A percentile compares a stretch with the other conserved stretches of the same genome.
Evolutionary conservation across 2,329 filamentous ascomycete species (phyloP).

Genomic region (Aspergillus caelatus): DNA sequence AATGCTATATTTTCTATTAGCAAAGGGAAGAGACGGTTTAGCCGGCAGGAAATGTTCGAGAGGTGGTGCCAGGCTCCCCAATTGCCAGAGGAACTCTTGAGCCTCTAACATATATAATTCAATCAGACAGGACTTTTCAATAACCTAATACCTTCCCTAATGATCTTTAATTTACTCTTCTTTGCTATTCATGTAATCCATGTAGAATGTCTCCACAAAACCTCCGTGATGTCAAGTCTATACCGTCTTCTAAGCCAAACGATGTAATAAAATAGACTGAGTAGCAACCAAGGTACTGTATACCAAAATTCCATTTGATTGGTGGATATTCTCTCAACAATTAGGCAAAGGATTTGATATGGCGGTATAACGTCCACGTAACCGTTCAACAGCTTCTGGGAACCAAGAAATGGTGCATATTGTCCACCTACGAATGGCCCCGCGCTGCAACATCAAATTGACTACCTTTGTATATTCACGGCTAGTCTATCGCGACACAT

Average conservation of each 20-base stretch:
- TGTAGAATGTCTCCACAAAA: not conserved
- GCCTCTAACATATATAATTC: not conserved
- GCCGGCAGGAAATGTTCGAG: not conserved
- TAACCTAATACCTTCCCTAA: not conserved
- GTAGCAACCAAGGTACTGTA: not conserved
- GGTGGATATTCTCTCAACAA: not conserved
- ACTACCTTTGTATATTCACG: not conserved
- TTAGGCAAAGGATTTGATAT: not conserved
- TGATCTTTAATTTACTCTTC: no score
- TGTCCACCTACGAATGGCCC: not conserved
- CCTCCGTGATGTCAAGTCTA: not conserved
- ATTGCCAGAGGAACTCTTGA: not conserved
- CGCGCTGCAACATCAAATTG: fast-evolving
- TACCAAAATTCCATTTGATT: not conserved
- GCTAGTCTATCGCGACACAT: not conserved
- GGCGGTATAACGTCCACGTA: not conserved
- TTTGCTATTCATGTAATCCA: not conserved
- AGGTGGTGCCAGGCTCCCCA: not conserved
- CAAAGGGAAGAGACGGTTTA: not conserved
- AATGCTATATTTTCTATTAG: not conserved
- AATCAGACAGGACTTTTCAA: not conserved
- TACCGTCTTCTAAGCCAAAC: not conserved
- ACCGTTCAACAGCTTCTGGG: not conserved
- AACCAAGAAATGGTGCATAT: not conserved
- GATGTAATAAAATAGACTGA: not conserved